A percentile compares a stretch with the other conserved stretches of the same genome.
These are phyloP conservation scores for Eucalyptus erythrocorys DNA, from an alignment of 345 rosid species.

Conservation along the genomic window DNA sequence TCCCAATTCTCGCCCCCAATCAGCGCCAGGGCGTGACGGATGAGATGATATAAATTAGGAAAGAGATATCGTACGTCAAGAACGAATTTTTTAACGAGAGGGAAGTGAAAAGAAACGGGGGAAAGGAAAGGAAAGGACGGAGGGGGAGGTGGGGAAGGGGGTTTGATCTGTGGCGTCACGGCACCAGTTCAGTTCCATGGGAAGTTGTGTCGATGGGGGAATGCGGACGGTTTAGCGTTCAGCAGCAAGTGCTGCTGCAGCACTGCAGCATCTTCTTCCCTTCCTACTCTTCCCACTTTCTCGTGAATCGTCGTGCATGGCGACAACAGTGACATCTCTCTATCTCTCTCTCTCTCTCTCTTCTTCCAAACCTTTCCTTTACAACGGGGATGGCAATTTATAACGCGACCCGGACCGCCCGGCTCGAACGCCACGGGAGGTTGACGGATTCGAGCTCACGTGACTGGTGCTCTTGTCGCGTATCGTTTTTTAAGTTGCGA, in stretches of 20 bases:
- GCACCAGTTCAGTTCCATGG: background rate
- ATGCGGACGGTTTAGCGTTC: background rate
- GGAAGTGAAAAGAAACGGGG: background rate
- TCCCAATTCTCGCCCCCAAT: background rate
- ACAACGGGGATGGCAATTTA: background rate
- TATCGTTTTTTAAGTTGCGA: rapidly evolving
- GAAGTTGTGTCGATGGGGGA: background rate
- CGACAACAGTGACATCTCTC: background rate
- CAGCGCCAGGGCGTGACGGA: too few species aligned
- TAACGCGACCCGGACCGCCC: background rate
- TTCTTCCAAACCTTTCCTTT: background rate
- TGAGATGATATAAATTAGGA: background rate
- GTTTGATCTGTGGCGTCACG: background rate
- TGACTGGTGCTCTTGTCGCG: too few species aligned
- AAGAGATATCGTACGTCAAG: background rate
- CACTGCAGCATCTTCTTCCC: background rate
- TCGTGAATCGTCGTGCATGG: background rate
- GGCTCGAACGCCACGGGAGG: background rate
- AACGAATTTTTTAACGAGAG: background rate
- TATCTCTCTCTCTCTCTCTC: background rate
- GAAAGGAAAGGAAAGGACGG: background rate
- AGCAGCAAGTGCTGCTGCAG: background rate
- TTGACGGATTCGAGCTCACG: background rate
- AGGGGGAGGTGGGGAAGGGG: background rate
- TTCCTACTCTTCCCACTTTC: background rate